Conservation (phyloP, 805 yeast genomes). For the Kluyveromyces dobzhanskii region DNA sequence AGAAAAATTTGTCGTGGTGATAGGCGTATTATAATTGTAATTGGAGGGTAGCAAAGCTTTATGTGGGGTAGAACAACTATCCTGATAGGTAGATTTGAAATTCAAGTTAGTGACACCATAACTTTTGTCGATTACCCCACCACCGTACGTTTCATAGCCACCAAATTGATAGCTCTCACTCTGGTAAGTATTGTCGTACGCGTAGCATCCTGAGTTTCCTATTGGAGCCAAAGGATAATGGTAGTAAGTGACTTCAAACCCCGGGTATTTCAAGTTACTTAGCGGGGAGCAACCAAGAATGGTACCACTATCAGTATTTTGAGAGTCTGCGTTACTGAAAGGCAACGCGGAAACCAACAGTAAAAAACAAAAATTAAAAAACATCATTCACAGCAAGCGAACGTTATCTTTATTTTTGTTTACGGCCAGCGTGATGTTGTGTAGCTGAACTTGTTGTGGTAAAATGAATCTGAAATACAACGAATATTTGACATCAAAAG, state of each 20-base stretch:
- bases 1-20: conserved; percentile 14
- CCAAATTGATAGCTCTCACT: conserved; percentile 4
- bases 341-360: too few species aligned
- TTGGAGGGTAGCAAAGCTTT: conserved; percentile 6
- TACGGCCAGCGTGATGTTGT: too few species aligned
- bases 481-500: too few species aligned
- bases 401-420: too few species aligned
- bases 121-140: conserved; percentile 5
- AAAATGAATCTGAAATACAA: too few species aligned
- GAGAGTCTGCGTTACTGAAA: too few species aligned
- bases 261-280: background rate
- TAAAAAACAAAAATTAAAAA: too few species aligned
- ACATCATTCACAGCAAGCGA: too few species aligned
- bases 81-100: background rate
- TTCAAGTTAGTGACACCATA: conserved; percentile 7
- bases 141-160: conserved; percentile 8
- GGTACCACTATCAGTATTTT: background rate
- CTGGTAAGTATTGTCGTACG: background rate
- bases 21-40: conserved; percentile 8
- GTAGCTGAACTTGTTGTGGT: too few species aligned
- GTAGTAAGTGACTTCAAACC: conserved; percentile 2
- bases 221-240: conserved; percentile 1
- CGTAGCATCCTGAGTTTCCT: background rate
- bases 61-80: background rate
- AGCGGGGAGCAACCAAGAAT: background rate